phyloP scores from a whole-genome alignment of 2,329 filamentous ascomycete species.

The Lecanicillium sp. region DNA sequence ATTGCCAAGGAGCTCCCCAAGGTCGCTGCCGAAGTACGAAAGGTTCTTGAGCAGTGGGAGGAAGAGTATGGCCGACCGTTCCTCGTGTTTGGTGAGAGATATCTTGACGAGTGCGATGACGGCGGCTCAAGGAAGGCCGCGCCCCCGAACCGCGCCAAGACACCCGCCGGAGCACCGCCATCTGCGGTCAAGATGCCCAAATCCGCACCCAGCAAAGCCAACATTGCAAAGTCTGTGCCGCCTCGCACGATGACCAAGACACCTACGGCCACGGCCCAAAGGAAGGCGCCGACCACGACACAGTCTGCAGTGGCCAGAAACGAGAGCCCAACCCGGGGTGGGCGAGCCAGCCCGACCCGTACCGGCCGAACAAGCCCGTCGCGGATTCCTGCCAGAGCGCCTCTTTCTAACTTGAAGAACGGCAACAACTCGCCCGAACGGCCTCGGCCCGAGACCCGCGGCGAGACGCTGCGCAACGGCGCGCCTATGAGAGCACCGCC shows the following conservation, averaged over 20 bases:
- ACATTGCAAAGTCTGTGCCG: constrained; percentile 27
- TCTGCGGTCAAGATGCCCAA: constrained; percentile 34
- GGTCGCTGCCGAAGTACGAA: constrained; percentile 75
- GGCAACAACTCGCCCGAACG: constrained; percentile 80
- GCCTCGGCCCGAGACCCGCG: constrained; percentile 36
- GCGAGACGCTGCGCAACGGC: constrained; percentile 45
- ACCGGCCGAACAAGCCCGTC: constrained; percentile 29
- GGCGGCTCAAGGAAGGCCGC: constrained; percentile 52
- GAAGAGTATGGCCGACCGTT: constrained; percentile 92
- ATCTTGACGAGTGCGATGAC: constrained; percentile 75
- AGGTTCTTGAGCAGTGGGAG: constrained; percentile 80
- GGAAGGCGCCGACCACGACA: constrained; percentile 24
- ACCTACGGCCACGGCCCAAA: constrained; percentile 37
- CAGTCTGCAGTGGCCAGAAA: constrained; percentile 18
- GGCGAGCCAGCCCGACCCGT: constrained; percentile 12
- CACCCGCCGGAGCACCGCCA: constrained; percentile 58
- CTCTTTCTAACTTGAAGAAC: constrained; percentile 62
- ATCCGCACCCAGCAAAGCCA: constrained; percentile 24
- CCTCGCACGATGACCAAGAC: constrained; percentile 47
- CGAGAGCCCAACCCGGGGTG: constrained; percentile 13
- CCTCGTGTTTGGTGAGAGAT: constrained; percentile 85
- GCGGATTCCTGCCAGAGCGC: constrained; percentile 63
- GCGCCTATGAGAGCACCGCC: constrained; percentile 64
- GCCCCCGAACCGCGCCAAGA: constrained; percentile 57
- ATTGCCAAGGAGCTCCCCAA: constrained; percentile 95